phyloP scores from a whole-genome alignment of 2,329 filamentous ascomycete genomes.

The Alternaria infectoria region DNA sequence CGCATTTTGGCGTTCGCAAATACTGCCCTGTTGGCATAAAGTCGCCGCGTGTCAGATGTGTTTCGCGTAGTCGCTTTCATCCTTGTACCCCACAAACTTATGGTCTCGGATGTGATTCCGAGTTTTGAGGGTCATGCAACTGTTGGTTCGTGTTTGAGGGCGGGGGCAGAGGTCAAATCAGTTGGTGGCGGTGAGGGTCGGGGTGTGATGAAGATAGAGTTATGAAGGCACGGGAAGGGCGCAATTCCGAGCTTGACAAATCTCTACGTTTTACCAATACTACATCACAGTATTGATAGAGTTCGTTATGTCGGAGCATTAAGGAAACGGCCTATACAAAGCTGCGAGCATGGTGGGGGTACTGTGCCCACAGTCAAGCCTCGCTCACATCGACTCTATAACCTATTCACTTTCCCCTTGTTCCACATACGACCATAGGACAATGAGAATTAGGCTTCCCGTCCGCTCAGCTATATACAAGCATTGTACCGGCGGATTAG shows the following conservation, averaged over 20 bases:
- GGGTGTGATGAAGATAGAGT: neutral
- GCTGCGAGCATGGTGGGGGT: neutral
- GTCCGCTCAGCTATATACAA: no score
- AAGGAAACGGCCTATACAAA: neutral
- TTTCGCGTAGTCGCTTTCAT: neutral
- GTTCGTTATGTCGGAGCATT: neutral
- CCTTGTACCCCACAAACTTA: neutral
- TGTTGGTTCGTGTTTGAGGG: neutral
- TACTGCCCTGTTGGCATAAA: neutral
- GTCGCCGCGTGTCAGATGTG: neutral
- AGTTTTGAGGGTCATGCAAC: neutral
- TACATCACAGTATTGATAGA: neutral
- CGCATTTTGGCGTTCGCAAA: neutral
- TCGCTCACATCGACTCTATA: neutral
- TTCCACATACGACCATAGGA: neutral
- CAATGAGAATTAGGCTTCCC: no score
- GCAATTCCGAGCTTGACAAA: neutral
- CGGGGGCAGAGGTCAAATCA: neutral
- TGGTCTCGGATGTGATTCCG: neutral
- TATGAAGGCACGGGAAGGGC: neutral
- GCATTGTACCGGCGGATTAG: no score
- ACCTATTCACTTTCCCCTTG: accelerated
- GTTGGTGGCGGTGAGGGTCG: neutral
- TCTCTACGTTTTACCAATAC: neutral
- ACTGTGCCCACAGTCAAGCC: neutral